Evolutionary conservation across 1,284 basidiomycete genomes (phyloP).

Genomic region (Tranzscheliella williamsii): DNA sequence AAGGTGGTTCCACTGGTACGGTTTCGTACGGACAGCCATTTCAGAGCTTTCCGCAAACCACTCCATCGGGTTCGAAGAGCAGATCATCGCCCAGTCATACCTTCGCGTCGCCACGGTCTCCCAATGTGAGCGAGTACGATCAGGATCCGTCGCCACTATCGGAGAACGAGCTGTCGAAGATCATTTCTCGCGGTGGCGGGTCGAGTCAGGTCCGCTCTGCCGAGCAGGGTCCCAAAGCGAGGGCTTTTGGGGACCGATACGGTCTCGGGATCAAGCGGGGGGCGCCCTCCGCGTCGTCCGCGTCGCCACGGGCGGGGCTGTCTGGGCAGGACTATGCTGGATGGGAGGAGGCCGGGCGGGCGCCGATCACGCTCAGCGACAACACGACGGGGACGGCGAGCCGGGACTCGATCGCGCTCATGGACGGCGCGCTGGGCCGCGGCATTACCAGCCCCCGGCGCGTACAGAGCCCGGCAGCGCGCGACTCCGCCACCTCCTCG

Average conservation of each 20-base stretch:
- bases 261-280: conserved; percentile 27
- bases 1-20: neutral
- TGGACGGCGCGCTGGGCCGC: conserved; percentile 35
- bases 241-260: conserved; percentile 24
- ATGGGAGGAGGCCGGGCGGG: conserved; percentile 44
- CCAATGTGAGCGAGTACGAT: conserved; percentile 38
- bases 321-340: conserved; percentile 9
- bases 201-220: neutral
- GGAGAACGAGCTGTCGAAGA: conserved; percentile 52
- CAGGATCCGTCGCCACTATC: conserved; percentile 44
- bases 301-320: neutral
- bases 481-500: neutral
- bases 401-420: conserved; percentile 24
- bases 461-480: conserved; percentile 5
- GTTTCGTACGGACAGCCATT: neutral
- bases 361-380: conserved; percentile 33
- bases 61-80: neutral
- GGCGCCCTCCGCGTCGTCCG: neutral
- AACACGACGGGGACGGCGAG: conserved; percentile 8
- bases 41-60: conserved; percentile 17
- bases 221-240: conserved; percentile 6
- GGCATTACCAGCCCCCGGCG: conserved; percentile 22
- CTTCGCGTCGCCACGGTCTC: conserved; percentile 21
- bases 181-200: conserved; percentile 33
- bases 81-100: neutral